Evolutionary conservation across 352 stramenopile genomes (phyloP), one percentile per base, ranked within the genome.

Genomic region (Globisporangium alternatum): DNA sequence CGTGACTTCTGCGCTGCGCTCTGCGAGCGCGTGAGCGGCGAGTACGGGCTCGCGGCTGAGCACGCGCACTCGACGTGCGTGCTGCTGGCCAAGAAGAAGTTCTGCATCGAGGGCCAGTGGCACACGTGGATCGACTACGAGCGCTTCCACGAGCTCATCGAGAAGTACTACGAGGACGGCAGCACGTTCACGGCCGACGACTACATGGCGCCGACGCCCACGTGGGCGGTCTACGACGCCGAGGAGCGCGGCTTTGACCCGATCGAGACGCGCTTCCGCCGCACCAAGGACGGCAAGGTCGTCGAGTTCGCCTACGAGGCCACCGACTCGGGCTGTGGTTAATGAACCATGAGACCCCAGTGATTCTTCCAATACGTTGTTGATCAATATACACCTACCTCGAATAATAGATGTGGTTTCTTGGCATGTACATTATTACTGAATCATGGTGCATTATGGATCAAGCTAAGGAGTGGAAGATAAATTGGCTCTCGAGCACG

Each of bases 111-210:
- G 25, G 92, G 89, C 69, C 81, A 90, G 60, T 99, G 97, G 97
- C 90, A 98, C 72, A 99, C 97, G 51, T 99, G 97, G 97, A 99
- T 99, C 70, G 91, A 99, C 80, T 99, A 99, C 74, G 87, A 97
- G 43, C 97, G 96, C 64, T 99, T 98, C 66, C 91, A 98, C 62
- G 80, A 95, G 44, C 78, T 96, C n/a, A 81, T 96, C 25, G 65
- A 75, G 43, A 77, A 81, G 66, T 96, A 82, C 76, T 94, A 96
- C 71, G 71, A 89, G 55, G 81, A 93, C 61, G 88, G 88, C 49
- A 85, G 74, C 58, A 65, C 77, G 33, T 99, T 99, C 75, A 88
- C 74, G 15, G 90, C 96, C 0, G 81, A 94, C 56, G 97, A 99
- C 70, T 99, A 99, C 75, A 92, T 91, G 33, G 95, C 92, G 2